phyloP scores from a whole-genome alignment of 495 filamentous ascomycete species.

The Letharia lupina region DNA sequence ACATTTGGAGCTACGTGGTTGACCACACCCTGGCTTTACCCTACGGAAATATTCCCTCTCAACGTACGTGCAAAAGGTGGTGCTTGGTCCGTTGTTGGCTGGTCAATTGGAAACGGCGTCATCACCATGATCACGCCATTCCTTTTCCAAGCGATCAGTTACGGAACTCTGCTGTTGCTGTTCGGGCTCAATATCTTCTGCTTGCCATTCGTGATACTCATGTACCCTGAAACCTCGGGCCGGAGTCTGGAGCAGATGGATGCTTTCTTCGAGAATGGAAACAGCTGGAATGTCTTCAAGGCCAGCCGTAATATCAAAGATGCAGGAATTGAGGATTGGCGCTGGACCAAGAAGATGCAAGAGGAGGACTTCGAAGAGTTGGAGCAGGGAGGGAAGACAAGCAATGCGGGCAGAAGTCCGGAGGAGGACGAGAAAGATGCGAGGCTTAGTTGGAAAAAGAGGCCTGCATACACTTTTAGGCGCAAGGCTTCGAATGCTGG shows the following conservation, averaged over 20 bases:
- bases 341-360: slow-evolving; percentile 28
- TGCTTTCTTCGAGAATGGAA: slow-evolving; percentile 39
- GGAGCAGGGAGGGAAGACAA: slow-evolving; percentile 22
- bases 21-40: slow-evolving; percentile 46
- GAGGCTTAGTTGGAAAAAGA: slow-evolving; percentile 24
- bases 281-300: slow-evolving; percentile 27
- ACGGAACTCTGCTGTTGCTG: slow-evolving; percentile 47
- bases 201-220: slow-evolving; percentile 44
- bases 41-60: slow-evolving; percentile 46
- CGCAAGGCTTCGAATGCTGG: slow-evolving; percentile 27
- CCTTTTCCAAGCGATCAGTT: slow-evolving; percentile 37
- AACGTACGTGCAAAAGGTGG: slow-evolving; percentile 48
- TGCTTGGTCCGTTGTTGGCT: slow-evolving; percentile 49
- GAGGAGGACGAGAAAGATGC: slow-evolving; percentile 27
- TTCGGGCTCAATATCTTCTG: slow-evolving; percentile 47
- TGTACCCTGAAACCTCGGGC: slow-evolving; percentile 52
- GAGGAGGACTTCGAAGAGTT: slow-evolving; percentile 21
- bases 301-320: slow-evolving; percentile 24
- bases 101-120: slow-evolving; percentile 49
- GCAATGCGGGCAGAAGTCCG: slow-evolving; percentile 21
- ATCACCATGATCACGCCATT: slow-evolving; percentile 47
- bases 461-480: slow-evolving; percentile 24
- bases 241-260: slow-evolving; percentile 54
- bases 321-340: slow-evolving; percentile 25
- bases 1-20: slow-evolving; percentile 49